phyloP scores from a whole-genome alignment of 2,329 filamentous ascomycete species.

The Teratosphaeria destructans region DNA sequence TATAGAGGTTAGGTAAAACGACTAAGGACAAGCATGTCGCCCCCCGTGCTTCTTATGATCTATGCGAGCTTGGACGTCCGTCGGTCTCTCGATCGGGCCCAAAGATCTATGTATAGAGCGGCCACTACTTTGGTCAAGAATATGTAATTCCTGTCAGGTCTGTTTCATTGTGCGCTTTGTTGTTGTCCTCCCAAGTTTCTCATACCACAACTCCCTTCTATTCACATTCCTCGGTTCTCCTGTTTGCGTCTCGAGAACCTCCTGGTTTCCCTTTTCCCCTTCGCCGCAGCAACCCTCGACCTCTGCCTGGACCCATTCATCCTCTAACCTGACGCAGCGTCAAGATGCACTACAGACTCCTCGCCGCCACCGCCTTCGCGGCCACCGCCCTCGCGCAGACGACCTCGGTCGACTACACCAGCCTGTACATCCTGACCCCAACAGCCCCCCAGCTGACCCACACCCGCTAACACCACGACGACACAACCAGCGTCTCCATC shows the following conservation, averaged over 20 bases:
- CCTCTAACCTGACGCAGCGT: too few species aligned
- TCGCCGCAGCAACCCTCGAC: too few species aligned
- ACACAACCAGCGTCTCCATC: constrained; percentile 26
- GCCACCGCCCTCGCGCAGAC: constrained; percentile 13
- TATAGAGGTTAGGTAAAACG: neutral
- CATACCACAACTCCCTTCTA: too few species aligned
- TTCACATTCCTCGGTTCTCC: neutral
- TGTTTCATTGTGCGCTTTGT: neutral
- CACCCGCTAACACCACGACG: too few species aligned
- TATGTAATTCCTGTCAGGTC: neutral
- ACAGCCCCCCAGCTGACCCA: too few species aligned
- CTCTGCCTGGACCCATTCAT: too few species aligned
- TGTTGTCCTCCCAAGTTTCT: too few species aligned
- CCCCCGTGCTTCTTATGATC: neutral
- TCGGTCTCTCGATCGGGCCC: neutral
- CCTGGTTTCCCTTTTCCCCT: too few species aligned
- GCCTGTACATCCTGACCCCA: neutral
- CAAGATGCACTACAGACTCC: constrained; percentile 20
- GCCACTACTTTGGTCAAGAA: too few species aligned
- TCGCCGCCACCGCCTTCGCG: constrained; percentile 16
- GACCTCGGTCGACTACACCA: neutral
- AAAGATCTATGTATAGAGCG: neutral
- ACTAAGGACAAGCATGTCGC: neutral
- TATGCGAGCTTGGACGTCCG: neutral
- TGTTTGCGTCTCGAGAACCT: neutral